Base-by-base conservation (phyloP, 208 protist genomes). In the Balamuthia mandrillaris region DNA sequence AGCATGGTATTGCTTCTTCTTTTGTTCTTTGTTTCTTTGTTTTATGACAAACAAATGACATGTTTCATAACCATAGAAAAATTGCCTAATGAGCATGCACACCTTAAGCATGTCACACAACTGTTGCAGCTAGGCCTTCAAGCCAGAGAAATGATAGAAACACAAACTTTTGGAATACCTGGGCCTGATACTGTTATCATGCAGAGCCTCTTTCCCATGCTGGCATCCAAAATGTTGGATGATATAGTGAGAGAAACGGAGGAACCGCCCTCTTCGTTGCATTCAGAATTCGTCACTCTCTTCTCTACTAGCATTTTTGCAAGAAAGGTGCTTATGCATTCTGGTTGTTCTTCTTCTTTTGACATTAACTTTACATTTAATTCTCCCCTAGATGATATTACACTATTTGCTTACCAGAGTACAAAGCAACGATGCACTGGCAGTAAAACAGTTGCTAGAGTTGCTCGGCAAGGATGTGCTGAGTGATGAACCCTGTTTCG, bases 101-200 rank as follows among this genome's bases (percentile, higher is more conserved):
- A 78, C 14, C 83, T 88, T 21, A 88, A 88, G 35, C 81, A 81
- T 31, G 47, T 88, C 16, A 56, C 86, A n/a, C 65, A 65, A 10
- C 35, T 88, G 2, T 42, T 88, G 9, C 44, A 33, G 16, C 47
- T 88, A 10, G 74, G 54, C 0, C 18, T 72, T 0, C 45, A 60
- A 14, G n/a, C 77, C 14, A 37, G 44, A 7, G 27, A 54, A 24
- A 88, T 88, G 41, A 77, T 88, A 0, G 58, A 75, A 31, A 31
- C 75, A n/a, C 35, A 78, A 0, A 49, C 14, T n/a, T 74, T 74
- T 74, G 70, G 72, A 24, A 66, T 70, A 18, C 86, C 86, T 9
- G 68, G 78, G 14, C 16, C 65, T 2, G 84, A 88, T 29, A 84
- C 77, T 29, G 68, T 63, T 44, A 31, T 88, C 3, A 12, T 88